Evolutionary conservation across 2,329 filamentous ascomycete genomes (phyloP).

Genomic region (Penicillium expansum): DNA sequence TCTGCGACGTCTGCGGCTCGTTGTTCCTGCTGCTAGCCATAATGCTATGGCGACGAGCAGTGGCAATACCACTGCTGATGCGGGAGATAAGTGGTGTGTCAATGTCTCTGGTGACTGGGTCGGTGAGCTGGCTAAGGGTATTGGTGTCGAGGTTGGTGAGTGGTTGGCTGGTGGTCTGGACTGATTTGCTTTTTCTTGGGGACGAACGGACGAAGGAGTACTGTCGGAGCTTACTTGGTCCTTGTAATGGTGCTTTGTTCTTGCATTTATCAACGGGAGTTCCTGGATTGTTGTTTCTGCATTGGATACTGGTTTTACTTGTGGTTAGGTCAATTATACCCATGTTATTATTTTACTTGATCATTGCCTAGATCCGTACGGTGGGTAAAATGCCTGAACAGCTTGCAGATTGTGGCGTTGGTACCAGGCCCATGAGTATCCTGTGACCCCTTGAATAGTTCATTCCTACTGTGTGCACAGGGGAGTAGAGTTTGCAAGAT

Average conservation of each 20-base stretch:
- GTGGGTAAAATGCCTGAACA: not conserved
- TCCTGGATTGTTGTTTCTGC: not conserved
- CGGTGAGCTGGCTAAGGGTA: slow-evolving; percentile 43
- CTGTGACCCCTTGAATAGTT: not conserved
- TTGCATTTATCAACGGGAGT: slow-evolving; percentile 6
- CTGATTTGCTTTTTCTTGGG: slow-evolving; percentile 11
- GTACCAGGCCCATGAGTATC: not conserved
- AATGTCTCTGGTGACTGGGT: slow-evolving; percentile 50
- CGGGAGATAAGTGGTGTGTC: slow-evolving; percentile 48
- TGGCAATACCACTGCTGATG: slow-evolving; percentile 39
- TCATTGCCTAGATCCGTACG: not conserved
- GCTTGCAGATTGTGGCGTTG: not conserved
- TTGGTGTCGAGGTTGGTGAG: slow-evolving; percentile 48
- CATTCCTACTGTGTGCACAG: not conserved
- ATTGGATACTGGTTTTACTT: not conserved
- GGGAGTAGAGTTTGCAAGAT: not conserved
- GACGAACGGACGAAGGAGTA: not conserved
- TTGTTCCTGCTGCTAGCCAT: slow-evolving; percentile 43
- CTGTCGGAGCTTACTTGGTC: not conserved
- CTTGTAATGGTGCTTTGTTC: not conserved
- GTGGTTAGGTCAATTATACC: slow-evolving; percentile 2
- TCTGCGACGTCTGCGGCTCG: slow-evolving; percentile 45
- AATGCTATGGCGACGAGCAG: slow-evolving; percentile 32
- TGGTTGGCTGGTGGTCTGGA: slow-evolving; percentile 43
- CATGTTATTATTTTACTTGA: not conserved